A percentile compares a stretch with the other conserved stretches of the same genome.
Conservation (phyloP, 192 early-diverging fungal species). For the Coemansia guatemalensis region DNA sequence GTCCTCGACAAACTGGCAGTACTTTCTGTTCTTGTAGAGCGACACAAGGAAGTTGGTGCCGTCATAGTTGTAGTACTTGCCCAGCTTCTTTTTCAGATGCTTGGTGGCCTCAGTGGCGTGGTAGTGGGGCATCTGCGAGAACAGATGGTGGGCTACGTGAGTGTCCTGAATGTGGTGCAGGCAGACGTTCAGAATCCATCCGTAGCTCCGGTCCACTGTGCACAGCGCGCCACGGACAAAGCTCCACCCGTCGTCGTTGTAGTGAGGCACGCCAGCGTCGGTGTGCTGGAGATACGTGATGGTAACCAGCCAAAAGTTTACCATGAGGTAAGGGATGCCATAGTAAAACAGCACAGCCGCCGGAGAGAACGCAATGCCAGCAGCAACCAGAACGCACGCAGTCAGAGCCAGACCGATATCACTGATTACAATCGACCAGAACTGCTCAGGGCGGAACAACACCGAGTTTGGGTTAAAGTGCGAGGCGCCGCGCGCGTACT, state of each 20-base stretch:
- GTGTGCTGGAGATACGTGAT: conserved; percentile 97
- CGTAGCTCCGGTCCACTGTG: conserved; percentile 90
- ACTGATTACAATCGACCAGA: conserved; percentile 66
- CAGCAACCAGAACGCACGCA: conserved; percentile 56
- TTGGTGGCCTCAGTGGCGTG: conserved; percentile 85
- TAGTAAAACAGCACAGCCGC: conserved; percentile 78
- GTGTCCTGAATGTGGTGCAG: conserved; percentile 83
- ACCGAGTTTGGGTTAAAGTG: conserved; percentile 83
- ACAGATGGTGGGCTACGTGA: conserved; percentile 94
- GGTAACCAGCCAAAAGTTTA: conserved; percentile 95
- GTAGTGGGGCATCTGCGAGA: conserved; percentile 98
- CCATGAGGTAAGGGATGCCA: conserved; percentile 85
- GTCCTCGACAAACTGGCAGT: conserved; percentile 92
- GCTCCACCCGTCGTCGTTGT: conserved; percentile 78
- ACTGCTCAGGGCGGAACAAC: conserved; percentile 79
- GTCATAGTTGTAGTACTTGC: conserved; percentile 78
- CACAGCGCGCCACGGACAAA: conserved; percentile 90
- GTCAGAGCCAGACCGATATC: conserved; percentile 70
- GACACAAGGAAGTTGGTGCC: conserved; percentile 65
- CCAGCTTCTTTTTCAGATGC: conserved; percentile 77
- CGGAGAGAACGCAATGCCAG: conserved; percentile 55
- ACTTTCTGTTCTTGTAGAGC: conserved; percentile 64
- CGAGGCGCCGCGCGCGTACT: conserved; percentile 70
- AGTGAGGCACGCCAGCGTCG: conserved; percentile 86
- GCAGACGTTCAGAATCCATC: conserved; percentile 80